A percentile compares a stretch with the other conserved stretches of the same genome.
Conservation (phyloP, 129 eudicot genomes). For the Flaveria robusta region DNA sequence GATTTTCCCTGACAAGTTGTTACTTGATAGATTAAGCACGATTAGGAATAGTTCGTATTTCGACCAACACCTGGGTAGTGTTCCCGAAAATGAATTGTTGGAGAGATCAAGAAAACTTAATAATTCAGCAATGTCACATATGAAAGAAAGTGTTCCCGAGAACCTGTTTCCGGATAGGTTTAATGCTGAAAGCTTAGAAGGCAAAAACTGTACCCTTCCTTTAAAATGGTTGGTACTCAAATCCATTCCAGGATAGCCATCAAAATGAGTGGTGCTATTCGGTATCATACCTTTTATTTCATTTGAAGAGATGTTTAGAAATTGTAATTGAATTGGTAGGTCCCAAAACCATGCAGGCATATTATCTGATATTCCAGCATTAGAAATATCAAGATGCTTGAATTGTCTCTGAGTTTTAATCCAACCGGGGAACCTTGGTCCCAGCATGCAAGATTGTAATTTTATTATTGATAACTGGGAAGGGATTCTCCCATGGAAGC, state of each 20-base stretch:
- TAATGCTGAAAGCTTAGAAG: not conserved
- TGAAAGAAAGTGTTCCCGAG: constrained; percentile 23
- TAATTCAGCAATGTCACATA: not conserved
- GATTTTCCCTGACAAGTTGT: constrained; percentile 27
- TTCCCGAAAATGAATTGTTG: constrained; percentile 24
- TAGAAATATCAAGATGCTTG: constrained; percentile 38
- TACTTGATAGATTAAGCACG: constrained; percentile 34
- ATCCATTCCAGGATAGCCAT: not conserved
- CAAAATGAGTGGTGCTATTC: not conserved
- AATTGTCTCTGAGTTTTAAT: constrained; percentile 26
- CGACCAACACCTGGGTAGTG: constrained; percentile 37
- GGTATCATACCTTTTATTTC: constrained; percentile 31
- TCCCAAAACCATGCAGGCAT: constrained; percentile 41
- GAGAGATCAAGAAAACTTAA: constrained; percentile 32
- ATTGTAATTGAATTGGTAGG: not conserved
- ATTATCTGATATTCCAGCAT: constrained; percentile 33
- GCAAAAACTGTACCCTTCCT: constrained; percentile 17
- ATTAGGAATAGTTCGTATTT: too few species aligned
- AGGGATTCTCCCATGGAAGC: constrained; percentile 29
- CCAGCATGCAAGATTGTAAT: constrained; percentile 32
- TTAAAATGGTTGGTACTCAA: constrained; percentile 22
- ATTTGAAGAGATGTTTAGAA: constrained; percentile 32
- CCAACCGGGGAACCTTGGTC: constrained; percentile 44
- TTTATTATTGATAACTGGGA: constrained; percentile 20
- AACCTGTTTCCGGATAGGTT: constrained; percentile 38